These are phyloP conservation scores for Talaromyces rugulosus DNA, from an alignment of 2,329 filamentous ascomycete species.

Conservation along the genomic window DNA sequence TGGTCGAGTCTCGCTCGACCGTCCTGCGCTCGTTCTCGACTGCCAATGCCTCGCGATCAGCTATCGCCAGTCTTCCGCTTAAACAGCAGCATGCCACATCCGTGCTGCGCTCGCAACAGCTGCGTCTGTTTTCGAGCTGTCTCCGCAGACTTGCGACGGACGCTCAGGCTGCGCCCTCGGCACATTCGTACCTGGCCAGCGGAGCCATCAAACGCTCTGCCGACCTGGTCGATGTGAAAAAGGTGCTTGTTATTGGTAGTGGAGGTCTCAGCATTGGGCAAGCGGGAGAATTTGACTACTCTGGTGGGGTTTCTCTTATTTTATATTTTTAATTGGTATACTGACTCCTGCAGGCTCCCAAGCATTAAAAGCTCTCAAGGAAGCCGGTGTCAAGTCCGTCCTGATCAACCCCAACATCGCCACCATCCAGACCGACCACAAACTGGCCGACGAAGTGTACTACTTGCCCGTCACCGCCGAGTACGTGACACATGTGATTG, in stretches of 20 bases:
- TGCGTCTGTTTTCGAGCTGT: slow-evolving; percentile 40
- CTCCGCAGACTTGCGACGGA: slow-evolving; percentile 36
- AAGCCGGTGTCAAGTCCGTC: slow-evolving; percentile 85
- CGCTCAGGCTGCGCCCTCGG: slow-evolving; percentile 68
- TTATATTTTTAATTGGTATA: background rate
- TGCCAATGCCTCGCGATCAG: slow-evolving; percentile 15
- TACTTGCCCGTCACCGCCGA: slow-evolving; percentile 96
- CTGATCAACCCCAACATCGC: slow-evolving; percentile 98
- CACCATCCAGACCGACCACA: slow-evolving; percentile 96
- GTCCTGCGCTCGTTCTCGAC: slow-evolving; percentile 36
- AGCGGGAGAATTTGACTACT: slow-evolving; percentile 98
- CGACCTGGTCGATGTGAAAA: slow-evolving; percentile 84
- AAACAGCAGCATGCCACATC: slow-evolving; percentile 20
- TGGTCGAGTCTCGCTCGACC: slow-evolving; percentile 33
- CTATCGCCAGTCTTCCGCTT: background rate
- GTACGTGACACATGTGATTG: slow-evolving; percentile 96
- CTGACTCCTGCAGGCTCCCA: slow-evolving; percentile 66
- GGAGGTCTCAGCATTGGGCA: slow-evolving; percentile 96
- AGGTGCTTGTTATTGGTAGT: slow-evolving; percentile 93
- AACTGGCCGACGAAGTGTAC: slow-evolving; percentile 94
- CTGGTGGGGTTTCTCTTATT: slow-evolving; percentile 58
- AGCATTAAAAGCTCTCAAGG: slow-evolving; percentile 93
- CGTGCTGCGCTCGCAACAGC: slow-evolving; percentile 38
- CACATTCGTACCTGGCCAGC: slow-evolving; percentile 84
- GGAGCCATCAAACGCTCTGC: slow-evolving; percentile 74